phyloP scores from a whole-genome alignment of 768 basidiomycete species.

The Leccinellum luteum region DNA sequence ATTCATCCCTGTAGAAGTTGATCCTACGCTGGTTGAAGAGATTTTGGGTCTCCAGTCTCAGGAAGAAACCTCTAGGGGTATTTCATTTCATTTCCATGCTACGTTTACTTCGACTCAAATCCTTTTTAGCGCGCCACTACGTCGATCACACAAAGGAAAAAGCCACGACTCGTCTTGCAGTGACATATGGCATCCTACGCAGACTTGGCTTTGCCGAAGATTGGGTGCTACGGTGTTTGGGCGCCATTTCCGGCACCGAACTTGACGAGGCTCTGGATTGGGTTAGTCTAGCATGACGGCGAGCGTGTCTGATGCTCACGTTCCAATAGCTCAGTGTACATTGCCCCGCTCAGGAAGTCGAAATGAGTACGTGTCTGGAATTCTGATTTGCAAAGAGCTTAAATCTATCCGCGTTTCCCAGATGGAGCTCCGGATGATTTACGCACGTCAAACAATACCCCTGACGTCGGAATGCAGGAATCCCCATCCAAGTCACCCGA shows the following conservation, averaged over 20 bases:
- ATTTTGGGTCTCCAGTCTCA: slow-evolving; percentile 54
- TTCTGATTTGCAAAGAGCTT: not conserved
- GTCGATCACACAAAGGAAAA: slow-evolving; percentile 70
- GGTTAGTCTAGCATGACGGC: slow-evolving; percentile 46
- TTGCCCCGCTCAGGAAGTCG: slow-evolving; percentile 60
- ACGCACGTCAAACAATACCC: slow-evolving; percentile 2
- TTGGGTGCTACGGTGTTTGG: slow-evolving; percentile 69
- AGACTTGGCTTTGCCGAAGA: slow-evolving; percentile 73
- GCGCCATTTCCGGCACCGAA: slow-evolving; percentile 59
- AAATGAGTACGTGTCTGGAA: slow-evolving; percentile 27
- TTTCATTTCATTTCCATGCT: not conserved
- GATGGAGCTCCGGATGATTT: slow-evolving; percentile 16
- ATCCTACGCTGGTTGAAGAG: slow-evolving; percentile 52
- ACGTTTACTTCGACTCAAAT: slow-evolving; percentile 2
- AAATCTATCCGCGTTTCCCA: slow-evolving; percentile 1
- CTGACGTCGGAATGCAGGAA: slow-evolving; percentile 7
- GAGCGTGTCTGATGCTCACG: slow-evolving; percentile 7
- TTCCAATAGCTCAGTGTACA: slow-evolving; percentile 57
- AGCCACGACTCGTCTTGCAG: slow-evolving; percentile 61
- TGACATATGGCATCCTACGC: slow-evolving; percentile 78
- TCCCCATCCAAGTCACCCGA: not conserved
- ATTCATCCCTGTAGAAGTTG: slow-evolving; percentile 61
- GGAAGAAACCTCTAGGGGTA: slow-evolving; percentile 33
- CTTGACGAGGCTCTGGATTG: slow-evolving; percentile 91
- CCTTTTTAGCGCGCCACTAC: slow-evolving; percentile 5